phyloP scores from a whole-genome alignment of 768 basidiomycete genomes.

The Termitomyces sp. region DNA sequence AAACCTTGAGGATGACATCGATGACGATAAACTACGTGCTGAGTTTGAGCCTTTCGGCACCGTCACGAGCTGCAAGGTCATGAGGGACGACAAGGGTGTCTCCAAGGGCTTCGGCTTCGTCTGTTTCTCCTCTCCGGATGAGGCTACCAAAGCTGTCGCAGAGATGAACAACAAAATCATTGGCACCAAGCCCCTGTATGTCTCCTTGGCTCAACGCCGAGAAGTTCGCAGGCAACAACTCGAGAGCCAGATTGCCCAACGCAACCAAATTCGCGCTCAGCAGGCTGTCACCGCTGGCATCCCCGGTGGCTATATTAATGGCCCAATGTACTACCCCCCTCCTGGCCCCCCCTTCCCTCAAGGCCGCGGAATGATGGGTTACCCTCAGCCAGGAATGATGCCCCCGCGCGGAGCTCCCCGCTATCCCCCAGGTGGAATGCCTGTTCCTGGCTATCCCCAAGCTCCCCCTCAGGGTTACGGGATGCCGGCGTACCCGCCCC shows the following conservation, averaged over 20 bases:
- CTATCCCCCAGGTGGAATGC: slow-evolving; percentile 52
- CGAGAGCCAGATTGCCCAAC: slow-evolving; percentile 98
- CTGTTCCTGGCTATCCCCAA: slow-evolving; percentile 64
- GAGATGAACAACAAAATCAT: slow-evolving; percentile 99
- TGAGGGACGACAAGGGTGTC: slow-evolving; percentile 92
- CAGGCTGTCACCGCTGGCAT: slow-evolving; percentile 89
- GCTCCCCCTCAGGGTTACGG: slow-evolving; percentile 74
- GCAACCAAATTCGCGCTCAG: slow-evolving; percentile 95
- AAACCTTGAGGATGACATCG: slow-evolving; percentile 97
- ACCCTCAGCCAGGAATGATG: slow-evolving; percentile 83
- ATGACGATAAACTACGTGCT: slow-evolving; percentile 93
- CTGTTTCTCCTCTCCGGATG: slow-evolving; percentile 97
- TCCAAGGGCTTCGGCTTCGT: slow-evolving; percentile 99
- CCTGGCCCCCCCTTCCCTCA: slow-evolving; percentile 81
- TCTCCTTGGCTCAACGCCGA: slow-evolving; percentile 96
- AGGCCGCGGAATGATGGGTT: slow-evolving; percentile 77
- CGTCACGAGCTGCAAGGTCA: slow-evolving; percentile 98
- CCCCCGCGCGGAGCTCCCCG: slow-evolving; percentile 70
- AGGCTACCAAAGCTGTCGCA: slow-evolving; percentile 98
- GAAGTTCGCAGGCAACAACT: slow-evolving; percentile 98
- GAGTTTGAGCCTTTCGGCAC: slow-evolving; percentile 97
- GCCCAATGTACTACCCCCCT: slow-evolving; percentile 85
- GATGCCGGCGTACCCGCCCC: slow-evolving; percentile 65
- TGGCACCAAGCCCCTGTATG: slow-evolving; percentile 96
- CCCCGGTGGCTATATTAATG: slow-evolving; percentile 80